Base-by-base conservation (phyloP, 1,284 basidiomycete genomes). In the Singerocomus rubriflavus region DNA sequence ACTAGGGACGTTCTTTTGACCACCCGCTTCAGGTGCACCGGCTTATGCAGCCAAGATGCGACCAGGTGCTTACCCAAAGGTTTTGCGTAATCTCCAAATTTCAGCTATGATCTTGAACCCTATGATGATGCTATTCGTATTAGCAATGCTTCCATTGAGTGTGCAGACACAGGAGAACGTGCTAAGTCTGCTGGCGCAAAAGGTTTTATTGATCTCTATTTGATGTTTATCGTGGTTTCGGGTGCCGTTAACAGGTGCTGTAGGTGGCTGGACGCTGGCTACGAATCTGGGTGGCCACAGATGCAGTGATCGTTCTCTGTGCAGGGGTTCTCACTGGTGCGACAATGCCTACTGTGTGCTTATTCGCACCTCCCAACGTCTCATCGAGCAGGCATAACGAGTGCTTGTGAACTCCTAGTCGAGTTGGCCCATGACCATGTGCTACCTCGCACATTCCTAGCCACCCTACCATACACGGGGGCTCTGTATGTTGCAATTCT, bases 311-410 rank as follows among this genome's bases (percentile, higher is more conserved):
- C 5, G 85, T 88, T 14, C 72, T 89, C 3, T 82, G 79, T 48
- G 85, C 82, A 5, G 84, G 83, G 2, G 79, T 87, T n/a, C 71
- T 88, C 16, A 82, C 84, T 38, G 85, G 85, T 74, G 58, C 52
- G 51, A 46, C 11, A 17, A 31, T 30, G 25, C 41, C 12, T 6
- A 29, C 3, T 10, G 6, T 30, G 1, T 17, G 25, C 29, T 21
- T 11, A 38, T 30, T 33, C 2, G 13, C 12, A 12, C 33, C 44
- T 36, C 38, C 35, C 54, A 47, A 58, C 14, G 36, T 47, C 26
- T 45, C 26, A 25, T 45, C 14, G 35, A 13, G 14, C 44, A 80
- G 81, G 81, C 2, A 80, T 84, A 21, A 62, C 82, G 32, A 78
- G 79, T 37, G 80, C 80, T 21, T 80, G 77, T 56, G 80, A 84